Conservation (phyloP, 768 basidiomycete genomes). For the Xanthoconium stramineum region DNA sequence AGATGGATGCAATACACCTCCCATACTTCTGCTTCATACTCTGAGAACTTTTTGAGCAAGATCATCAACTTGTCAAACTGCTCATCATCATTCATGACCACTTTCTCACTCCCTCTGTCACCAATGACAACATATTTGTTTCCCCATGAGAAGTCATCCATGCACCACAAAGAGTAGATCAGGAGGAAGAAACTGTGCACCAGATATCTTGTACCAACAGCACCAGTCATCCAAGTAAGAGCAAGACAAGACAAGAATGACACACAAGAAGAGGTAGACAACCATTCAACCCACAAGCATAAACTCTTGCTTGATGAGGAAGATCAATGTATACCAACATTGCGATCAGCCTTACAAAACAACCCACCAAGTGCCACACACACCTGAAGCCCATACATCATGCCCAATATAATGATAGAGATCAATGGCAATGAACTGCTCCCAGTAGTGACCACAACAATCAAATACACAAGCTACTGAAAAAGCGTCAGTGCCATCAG, state of each 20-base stretch:
- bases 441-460: constrained; percentile 72
- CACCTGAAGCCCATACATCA: constrained; percentile 90
- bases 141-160: constrained; percentile 98
- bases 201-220: constrained; percentile 60
- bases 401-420: constrained; percentile 87
- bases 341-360: neutral
- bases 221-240: constrained; percentile 1
- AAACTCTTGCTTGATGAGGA: constrained; percentile 95
- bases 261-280: constrained; percentile 87
- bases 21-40: constrained; percentile 94
- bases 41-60: constrained; percentile 92
- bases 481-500: constrained; percentile 8
- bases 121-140: constrained; percentile 91
- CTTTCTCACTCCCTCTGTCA: constrained; percentile 92
- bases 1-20: constrained; percentile 74
- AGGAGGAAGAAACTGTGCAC: constrained; percentile 94
- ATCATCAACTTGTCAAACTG: constrained; percentile 98
- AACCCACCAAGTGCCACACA: constrained; percentile 3
- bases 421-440: constrained; percentile 75
- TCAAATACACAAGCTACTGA: constrained; percentile 72
- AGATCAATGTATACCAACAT: constrained; percentile 70
- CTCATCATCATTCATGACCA: constrained; percentile 91
- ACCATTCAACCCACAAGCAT: no score
- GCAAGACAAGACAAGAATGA: constrained; percentile 7
- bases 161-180: constrained; percentile 96